Evolutionary conservation across 1,139 yeast genomes (phyloP), one percentile per base, ranked within the genome.

Genomic region (Scheffersomyces lignicola): DNA sequence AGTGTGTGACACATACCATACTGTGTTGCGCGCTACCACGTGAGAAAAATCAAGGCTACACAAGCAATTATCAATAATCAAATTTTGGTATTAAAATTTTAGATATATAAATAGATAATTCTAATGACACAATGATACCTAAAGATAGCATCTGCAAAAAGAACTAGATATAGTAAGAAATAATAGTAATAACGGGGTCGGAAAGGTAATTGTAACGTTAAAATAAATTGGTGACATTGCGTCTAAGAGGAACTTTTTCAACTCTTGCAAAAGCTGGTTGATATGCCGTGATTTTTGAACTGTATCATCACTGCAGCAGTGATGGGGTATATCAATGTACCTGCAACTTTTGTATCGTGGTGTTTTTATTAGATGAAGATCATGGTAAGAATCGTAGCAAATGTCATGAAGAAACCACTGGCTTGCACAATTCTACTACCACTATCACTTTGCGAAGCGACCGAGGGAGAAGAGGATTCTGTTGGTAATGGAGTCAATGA

Each of bases 281-380:
- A 24, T 33, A 21, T 18, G 18, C 14, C 22, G 28, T 3, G 22
- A 23, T 3, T 14, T 29, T 30, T 29, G 21, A 12, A 15, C 22
- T 14, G 28, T 32, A n/a, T 32, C 28, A 24, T 24, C n/a, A 7
- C 28, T 11, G 27, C 22, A 27, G 23, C 15, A 23, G 18, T 21
- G 14, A 21, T 24, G 36, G 29, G 31, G 22, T 35, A 15, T 27
- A 35, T 40, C 34, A 44, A 47, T 48, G 49, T 53, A 41, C 54
- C 54, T 25, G 55, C 53, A 49, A 49, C 46, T 42, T 43, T 36
- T 41, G 35, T 37, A 45, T 30, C 38, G 26, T 28, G 40, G 33
- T 32, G 38, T 41, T 27, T 43, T 27, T 14, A 43, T 32, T 24
- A 44, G 38, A 20, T 39, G 32, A 4, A 33, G 15, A 24, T 9